A percentile compares a stretch with the other conserved stretches of the same genome.
phyloP scores from a whole-genome alignment of 768 basidiomycete species.

The Termitomyces titanicus region DNA sequence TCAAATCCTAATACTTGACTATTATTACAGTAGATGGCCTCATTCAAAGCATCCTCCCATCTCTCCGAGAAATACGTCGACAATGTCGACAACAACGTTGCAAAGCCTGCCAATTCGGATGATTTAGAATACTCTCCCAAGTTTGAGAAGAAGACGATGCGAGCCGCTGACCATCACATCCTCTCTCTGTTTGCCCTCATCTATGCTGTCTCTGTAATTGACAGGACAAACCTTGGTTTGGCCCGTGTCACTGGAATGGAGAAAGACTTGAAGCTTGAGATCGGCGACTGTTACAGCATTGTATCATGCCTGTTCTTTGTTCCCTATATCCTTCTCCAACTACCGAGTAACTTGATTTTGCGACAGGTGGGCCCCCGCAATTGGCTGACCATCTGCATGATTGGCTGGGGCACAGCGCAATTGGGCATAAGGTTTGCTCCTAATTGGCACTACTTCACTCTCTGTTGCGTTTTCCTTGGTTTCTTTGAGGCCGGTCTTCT shows the following conservation, averaged over 20 bases:
- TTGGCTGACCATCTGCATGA: slow-evolving; percentile 35
- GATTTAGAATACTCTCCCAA: too few relatives aligned
- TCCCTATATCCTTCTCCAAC: slow-evolving; percentile 40
- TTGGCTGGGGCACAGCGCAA: slow-evolving; percentile 44
- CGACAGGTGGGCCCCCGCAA: slow-evolving; percentile 36
- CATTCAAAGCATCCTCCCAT: too few relatives aligned
- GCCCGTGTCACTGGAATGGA: slow-evolving; percentile 34
- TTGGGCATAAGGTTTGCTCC: too few relatives aligned
- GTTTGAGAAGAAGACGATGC: too few relatives aligned
- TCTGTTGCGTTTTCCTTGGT: too few relatives aligned
- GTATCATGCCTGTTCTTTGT: slow-evolving; percentile 38
- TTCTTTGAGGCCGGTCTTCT: slow-evolving; percentile 43
- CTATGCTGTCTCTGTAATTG: slow-evolving; percentile 30
- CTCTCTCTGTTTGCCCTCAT: slow-evolving; percentile 29
- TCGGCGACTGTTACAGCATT: slow-evolving; percentile 33
- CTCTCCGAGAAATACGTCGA: too few relatives aligned
- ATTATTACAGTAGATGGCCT: too few relatives aligned
- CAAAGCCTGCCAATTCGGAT: too few relatives aligned
- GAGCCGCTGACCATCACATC: slow-evolving; percentile 27
- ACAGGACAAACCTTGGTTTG: slow-evolving; percentile 29
- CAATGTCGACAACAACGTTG: too few relatives aligned
- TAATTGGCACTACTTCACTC: slow-evolving; percentile 32
- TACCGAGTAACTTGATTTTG: slow-evolving; percentile 39
- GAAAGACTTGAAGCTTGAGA: slow-evolving; percentile 26
- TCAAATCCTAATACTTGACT: too few relatives aligned